Conservation (phyloP, 164 flowering plant genomes). For the Chimonanthus praecox region DNA sequence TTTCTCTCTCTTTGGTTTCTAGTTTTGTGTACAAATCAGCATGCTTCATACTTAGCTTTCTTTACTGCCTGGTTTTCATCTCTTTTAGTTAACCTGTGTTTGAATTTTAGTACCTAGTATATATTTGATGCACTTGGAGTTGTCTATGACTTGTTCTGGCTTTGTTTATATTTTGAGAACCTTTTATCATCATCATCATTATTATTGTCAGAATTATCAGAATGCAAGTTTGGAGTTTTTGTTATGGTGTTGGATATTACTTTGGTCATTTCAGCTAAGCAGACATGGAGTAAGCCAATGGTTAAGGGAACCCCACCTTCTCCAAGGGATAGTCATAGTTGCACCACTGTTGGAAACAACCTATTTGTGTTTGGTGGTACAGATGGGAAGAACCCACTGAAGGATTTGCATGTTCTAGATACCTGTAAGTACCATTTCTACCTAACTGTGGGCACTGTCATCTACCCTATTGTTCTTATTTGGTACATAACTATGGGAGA, state of each 20-base stretch:
- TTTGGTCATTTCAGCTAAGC: conserved; percentile 42
- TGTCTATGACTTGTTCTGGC: not conserved
- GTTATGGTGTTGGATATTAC: conserved; percentile 2
- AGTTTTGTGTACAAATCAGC: not conserved
- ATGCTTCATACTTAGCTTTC: not conserved
- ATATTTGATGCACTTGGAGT: conserved; percentile 5
- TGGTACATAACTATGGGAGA: not conserved
- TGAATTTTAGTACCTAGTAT: not conserved
- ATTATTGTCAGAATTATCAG: not conserved
- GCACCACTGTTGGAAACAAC: conserved; percentile 79
- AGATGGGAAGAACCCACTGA: conserved; percentile 81
- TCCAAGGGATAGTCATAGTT: conserved; percentile 92
- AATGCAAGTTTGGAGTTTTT: not conserved
- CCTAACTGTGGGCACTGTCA: too few relatives aligned
- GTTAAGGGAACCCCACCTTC: conserved; percentile 75
- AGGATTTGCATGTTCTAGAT: conserved; percentile 80
- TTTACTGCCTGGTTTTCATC: not conserved
- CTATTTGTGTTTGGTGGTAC: conserved; percentile 95
- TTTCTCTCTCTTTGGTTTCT: too few relatives aligned
- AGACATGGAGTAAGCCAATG: conserved; percentile 73
- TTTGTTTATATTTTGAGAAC: not conserved
- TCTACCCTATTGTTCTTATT: not conserved
- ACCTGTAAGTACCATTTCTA: conserved; percentile 48
- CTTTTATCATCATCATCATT: too few relatives aligned
- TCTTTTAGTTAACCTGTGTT: not conserved